These are phyloP conservation scores for Citrullus amarus DNA, from an alignment of 306 rosid species.

Conservation along the genomic window DNA sequence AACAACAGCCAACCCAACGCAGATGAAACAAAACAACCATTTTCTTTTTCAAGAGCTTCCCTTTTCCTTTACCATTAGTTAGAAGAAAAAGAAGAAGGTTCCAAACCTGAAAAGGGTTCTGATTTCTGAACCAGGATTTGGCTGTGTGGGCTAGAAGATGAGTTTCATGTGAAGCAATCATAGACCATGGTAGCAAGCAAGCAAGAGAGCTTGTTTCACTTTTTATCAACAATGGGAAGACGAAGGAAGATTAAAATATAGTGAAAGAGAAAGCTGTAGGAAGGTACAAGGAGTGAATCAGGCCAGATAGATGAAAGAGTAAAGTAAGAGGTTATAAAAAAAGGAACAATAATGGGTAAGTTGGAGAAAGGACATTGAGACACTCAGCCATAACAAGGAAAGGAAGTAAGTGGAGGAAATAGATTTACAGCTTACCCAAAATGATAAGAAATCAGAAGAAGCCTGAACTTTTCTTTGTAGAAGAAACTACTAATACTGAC, in stretches of 20 bases:
- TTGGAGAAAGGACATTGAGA: neutral
- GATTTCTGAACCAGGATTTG: neutral
- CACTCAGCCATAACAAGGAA: neutral
- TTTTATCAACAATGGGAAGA: neutral
- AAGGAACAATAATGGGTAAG: neutral
- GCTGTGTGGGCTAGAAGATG: neutral
- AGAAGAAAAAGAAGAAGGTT: neutral
- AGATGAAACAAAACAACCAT: neutral
- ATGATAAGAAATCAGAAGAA: neutral
- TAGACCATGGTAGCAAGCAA: neutral
- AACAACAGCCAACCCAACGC: neutral
- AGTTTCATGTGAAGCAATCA: neutral
- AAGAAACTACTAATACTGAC: neutral
- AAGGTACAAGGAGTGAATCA: neutral
- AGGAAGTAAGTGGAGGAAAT: neutral
- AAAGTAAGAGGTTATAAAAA: neutral
- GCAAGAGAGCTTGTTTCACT: neutral
- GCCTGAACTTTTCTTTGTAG: neutral
- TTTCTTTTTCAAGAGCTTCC: neutral
- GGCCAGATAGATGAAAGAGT: neutral
- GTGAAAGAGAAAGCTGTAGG: neutral
- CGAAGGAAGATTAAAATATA: neutral
- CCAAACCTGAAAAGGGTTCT: constrained; percentile 3
- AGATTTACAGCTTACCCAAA: neutral
- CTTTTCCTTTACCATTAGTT: neutral